These are phyloP conservation scores for Apiospora saccharicola DNA, from an alignment of 2,329 filamentous ascomycete species.

Conservation along the genomic window DNA sequence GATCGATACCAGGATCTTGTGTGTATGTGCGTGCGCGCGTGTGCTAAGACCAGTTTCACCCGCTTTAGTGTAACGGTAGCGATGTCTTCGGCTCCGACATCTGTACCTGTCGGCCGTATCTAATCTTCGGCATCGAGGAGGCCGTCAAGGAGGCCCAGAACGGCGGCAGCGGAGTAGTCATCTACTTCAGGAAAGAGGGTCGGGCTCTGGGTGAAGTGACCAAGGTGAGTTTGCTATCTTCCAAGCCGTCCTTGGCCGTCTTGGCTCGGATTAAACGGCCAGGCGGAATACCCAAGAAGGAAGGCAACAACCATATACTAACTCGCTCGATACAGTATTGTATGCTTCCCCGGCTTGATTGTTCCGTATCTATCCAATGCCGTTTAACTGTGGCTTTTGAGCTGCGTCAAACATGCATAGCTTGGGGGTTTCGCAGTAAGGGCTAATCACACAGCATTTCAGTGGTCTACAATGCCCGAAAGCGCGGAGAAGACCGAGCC, in stretches of 20 bases:
- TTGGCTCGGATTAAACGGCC: not conserved
- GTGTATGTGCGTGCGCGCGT: not conserved
- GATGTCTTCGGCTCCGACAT: slow-evolving; percentile 99
- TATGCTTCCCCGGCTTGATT: slow-evolving; percentile 41
- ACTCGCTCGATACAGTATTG: slow-evolving; percentile 53
- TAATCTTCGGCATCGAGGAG: slow-evolving; percentile 97
- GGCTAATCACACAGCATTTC: slow-evolving; percentile 12
- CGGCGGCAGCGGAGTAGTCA: slow-evolving; percentile 92
- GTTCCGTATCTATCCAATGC: not conserved
- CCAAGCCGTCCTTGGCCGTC: not conserved
- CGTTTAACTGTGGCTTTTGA: not conserved
- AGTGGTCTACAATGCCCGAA: slow-evolving; percentile 80
- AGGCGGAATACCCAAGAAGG: not conserved
- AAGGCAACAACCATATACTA: slow-evolving; percentile 4
- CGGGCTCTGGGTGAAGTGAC: slow-evolving; percentile 94
- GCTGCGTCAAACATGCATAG: not conserved
- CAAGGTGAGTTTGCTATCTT: slow-evolving; percentile 64
- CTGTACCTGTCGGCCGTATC: slow-evolving; percentile 93
- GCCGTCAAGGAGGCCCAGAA: slow-evolving; percentile 97
- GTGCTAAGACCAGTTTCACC: slow-evolving; percentile 8
- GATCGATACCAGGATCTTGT: not conserved
- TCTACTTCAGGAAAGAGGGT: slow-evolving; percentile 98
- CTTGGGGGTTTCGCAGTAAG: not conserved
- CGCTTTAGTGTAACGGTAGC: slow-evolving; percentile 81
- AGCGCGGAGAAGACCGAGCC: slow-evolving; percentile 79